Base-by-base conservation (phyloP, 192 early-diverging fungal species). In the Linnemannia hyalina region DNA sequence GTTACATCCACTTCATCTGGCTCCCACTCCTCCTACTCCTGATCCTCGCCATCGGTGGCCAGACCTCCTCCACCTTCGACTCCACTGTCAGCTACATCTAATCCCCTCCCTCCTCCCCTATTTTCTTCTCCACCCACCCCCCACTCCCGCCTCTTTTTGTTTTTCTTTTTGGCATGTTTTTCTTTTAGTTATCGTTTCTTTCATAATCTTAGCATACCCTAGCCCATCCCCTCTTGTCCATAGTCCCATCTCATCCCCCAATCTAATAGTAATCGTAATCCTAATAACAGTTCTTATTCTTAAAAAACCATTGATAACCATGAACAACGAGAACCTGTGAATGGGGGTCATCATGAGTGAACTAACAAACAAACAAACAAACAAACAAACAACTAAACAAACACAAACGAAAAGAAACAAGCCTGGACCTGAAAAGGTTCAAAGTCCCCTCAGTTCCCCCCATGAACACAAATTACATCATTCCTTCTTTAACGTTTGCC, bases 31-130 rank as follows among this genome's bases (percentile, higher is more conserved):
- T 86, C 26, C 72, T 79, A 32, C 72, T 86, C 16, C 32, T 86
- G 32, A 74, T 86, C 71, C 65, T 86, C 9, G 84, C 84, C 8
- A 68, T 78, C 9, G 74, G 74, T 68, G 84, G 84, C 1, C 84
- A 76, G 73, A 86, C 84, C 4, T 86, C 84, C 8, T 63, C 84
- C 49, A 86, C 77, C 36, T 86, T 86, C 40, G 79, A 86, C 41
- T 77, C 78, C 0, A 76, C 84, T n/a, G 70, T 77, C n/a, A 78
- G 71, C 54, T 84, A 84, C 44, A 41, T 79, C 47, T 70, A 75
- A 75, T 76, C 32, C 40, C 20, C n/a, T 75, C 20, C 2, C 23
- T 9, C 9, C 22, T 32, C 11, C 18, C 49, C 32, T n/a, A n/a
- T 68, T 26, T 68, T 47, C 23, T 36, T 36, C 42, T 38, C 26